Percentiles rank a stretch among this genome's conserved stretches.
Conservation (phyloP, 2,329 filamentous ascomycete genomes). For the Cordyceps tenuipes region DNA sequence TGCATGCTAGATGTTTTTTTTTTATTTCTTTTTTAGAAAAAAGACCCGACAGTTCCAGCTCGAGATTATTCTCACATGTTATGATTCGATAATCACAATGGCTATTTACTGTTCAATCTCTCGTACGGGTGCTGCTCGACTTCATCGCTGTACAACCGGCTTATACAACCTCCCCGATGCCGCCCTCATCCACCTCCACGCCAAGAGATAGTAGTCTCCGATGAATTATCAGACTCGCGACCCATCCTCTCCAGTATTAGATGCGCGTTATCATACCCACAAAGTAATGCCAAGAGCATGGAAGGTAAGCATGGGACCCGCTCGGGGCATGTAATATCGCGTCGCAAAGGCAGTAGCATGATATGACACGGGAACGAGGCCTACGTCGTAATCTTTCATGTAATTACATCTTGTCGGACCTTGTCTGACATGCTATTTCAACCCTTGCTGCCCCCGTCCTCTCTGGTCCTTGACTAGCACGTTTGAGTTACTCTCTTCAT, state of each 20-base stretch:
- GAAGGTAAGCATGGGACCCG: conserved; percentile 12
- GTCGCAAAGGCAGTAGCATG: not conserved
- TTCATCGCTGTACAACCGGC: too few relatives aligned
- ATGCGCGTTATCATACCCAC: conserved; percentile 8
- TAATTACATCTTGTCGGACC: not conserved
- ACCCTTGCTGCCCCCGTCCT: conserved; percentile 1
- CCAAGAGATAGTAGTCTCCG: conserved; percentile 3
- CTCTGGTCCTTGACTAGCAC: not conserved
- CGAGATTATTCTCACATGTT: too few relatives aligned
- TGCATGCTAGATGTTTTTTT: not conserved
- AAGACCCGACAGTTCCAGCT: too few relatives aligned
- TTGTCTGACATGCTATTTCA: conserved; percentile 7
- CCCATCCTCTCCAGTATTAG: not conserved
- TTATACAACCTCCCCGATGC: not conserved
- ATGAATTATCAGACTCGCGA: not conserved
- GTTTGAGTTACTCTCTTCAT: not conserved
- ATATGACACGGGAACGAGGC: not conserved
- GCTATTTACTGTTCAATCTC: too few relatives aligned
- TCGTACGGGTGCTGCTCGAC: too few relatives aligned
- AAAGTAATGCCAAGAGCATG: conserved; percentile 8
- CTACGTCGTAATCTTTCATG: conserved; percentile 3
- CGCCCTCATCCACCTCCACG: not conserved
- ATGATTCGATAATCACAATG: too few relatives aligned
- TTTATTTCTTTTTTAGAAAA: too few relatives aligned
- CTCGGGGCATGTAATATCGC: conserved; percentile 7